Evolutionary conservation across 768 basidiomycete genomes (phyloP).

Genomic region (Crepidotus variabilis): DNA sequence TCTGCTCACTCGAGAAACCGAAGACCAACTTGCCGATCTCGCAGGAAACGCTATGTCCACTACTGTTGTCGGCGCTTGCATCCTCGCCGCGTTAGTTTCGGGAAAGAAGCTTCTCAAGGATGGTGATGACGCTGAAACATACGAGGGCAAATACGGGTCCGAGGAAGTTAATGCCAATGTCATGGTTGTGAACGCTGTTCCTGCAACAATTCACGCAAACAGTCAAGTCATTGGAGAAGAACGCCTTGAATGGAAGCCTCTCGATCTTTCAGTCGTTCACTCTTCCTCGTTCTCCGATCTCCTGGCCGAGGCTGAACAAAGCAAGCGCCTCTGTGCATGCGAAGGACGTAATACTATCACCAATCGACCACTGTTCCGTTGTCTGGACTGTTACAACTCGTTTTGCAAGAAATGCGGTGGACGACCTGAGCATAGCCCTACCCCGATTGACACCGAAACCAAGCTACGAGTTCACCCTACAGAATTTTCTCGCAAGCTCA

Average conservation of each 20-base stretch:
- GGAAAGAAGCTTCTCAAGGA: conserved; percentile 62
- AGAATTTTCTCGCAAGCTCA: conserved; percentile 73
- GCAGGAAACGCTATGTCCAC: conserved; percentile 99
- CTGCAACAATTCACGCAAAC: conserved; percentile 18
- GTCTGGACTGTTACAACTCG: conserved; percentile 72
- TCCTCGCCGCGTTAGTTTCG: conserved; percentile 75
- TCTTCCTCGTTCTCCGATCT: conserved; percentile 48
- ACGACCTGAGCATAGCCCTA: conserved; percentile 82
- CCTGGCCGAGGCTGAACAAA: conserved; percentile 60
- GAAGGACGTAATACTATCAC: conserved; percentile 85
- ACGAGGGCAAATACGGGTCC: conserved; percentile 58
- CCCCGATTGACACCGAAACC: conserved; percentile 44
- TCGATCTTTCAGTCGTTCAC: conserved; percentile 64
- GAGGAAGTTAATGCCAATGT: conserved; percentile 28
- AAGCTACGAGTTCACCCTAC: conserved; percentile 67
- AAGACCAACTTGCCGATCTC: conserved; percentile 90
- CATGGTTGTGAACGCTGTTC: conserved; percentile 45
- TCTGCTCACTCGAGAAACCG: conserved; percentile 86
- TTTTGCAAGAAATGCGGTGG: conserved; percentile 87
- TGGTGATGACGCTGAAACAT: conserved; percentile 62
- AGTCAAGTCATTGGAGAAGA: conserved; percentile 73
- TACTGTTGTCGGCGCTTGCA: conserved; percentile 90
- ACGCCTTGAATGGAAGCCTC: conserved; percentile 52
- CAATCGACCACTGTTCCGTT: conserved; percentile 58
- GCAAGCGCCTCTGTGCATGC: conserved; percentile 82